Evolutionary conservation across 352 stramenopile genomes (phyloP).

Genomic region (Globisporangium spiculum): DNA sequence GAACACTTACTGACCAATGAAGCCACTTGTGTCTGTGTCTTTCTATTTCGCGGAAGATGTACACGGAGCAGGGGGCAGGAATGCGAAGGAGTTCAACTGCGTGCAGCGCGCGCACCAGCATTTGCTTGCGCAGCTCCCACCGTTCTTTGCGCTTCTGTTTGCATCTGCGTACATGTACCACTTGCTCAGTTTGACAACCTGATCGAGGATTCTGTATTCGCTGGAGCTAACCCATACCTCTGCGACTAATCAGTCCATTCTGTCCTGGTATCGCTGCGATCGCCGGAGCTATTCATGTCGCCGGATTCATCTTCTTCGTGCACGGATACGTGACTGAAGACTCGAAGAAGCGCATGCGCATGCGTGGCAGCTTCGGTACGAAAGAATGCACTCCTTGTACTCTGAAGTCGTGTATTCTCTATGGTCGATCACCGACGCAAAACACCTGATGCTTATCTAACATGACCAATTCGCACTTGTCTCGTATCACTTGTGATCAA

Average conservation of each 20-base stretch:
- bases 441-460: no score
- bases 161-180: neutral
- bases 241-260: neutral
- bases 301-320: conserved; percentile 1
- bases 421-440: no score
- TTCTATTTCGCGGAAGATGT: conserved; percentile 17
- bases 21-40: neutral
- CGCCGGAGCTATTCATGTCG: neutral
- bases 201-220: no score
- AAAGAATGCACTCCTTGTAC: no score
- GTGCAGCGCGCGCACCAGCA: conserved; percentile 92
- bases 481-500: no score
- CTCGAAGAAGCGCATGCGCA: neutral
- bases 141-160: conserved; percentile 24
- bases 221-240: no score
- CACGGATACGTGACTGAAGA: neutral
- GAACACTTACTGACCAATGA: no score
- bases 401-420: no score
- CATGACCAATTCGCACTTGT: no score
- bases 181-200: no score
- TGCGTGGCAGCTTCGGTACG: neutral
- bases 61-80: conserved; percentile 84
- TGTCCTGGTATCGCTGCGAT: conserved; percentile 15
- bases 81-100: conserved; percentile 89
- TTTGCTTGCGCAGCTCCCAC: conserved; percentile 83